Evolutionary conservation across 2,329 filamentous ascomycete genomes (phyloP), one percentile per base, ranked within the genome.

Genomic region (Colletotrichum tamarilloi): DNA sequence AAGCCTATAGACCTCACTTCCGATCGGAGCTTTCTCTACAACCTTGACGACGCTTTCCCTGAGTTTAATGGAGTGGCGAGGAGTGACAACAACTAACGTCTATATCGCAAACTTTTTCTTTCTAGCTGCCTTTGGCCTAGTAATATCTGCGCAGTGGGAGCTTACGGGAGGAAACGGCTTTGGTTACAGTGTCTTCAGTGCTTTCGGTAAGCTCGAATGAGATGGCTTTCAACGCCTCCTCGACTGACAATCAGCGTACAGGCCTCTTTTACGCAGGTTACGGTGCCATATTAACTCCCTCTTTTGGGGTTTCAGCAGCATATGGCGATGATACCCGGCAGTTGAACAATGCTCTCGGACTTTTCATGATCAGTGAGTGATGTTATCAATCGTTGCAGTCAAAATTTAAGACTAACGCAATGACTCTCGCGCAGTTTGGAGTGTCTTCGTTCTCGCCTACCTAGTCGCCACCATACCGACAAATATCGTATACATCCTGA

Each of bases 21-120:
- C 85, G 0, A 85, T 89, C 38, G 87, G 87, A 1, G 87, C 85
- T 3, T 90, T 90, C 74, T 84, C 86, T 0, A 89, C 87, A 1
- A 90, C 88, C 0, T 76, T 90, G 19, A 89, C 86, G 0, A 89
- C 87, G 0, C 79, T 90, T 1, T 88, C 87, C 0, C 79, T 89
- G 1, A 84, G 84, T n/a, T 77, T 90, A 62, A 89, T 90, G 87
- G 87, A 87, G 76, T 89, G 84, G 81, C 82, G 88, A 49, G 86
- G 86, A 9, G 83, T 90, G 0, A 85, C 83, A 0, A 85, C 82
- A 2, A 84, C 82, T 1, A 89, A 88, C 66, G 86, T 87, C 2
- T 89, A 85, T 75, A 83, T 90, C 46, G 88, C 83, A 4, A 88
- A 89, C 73, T 88, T 89, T 80, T 89, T 88, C 80, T 88, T 88